Percentiles rank a stretch among this genome's conserved stretches.
Conservation (phyloP, 2,329 filamentous ascomycete species). For the Ciborinia camelliae region DNA sequence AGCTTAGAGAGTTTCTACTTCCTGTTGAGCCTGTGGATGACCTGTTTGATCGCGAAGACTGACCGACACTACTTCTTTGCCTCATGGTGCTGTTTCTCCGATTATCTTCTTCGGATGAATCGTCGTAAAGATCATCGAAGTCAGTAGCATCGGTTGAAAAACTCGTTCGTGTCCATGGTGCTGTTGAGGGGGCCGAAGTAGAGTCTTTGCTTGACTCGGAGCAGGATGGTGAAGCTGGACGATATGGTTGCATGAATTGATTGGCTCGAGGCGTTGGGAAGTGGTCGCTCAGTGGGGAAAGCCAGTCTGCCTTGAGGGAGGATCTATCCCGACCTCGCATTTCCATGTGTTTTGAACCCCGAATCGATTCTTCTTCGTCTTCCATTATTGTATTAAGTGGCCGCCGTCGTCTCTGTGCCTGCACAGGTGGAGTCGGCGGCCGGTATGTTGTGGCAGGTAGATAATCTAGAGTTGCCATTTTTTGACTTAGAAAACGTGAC, state of each 20-base stretch:
- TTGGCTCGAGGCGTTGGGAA: conserved; percentile 70
- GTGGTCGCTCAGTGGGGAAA: conserved; percentile 51
- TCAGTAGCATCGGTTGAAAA: conserved; percentile 63
- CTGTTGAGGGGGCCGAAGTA: conserved; percentile 50
- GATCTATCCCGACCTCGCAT: conserved; percentile 39
- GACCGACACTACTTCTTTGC: conserved; percentile 31
- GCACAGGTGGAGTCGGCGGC: conserved; percentile 48
- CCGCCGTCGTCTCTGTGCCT: conserved; percentile 49
- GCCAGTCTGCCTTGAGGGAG: conserved; percentile 38
- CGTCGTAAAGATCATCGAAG: conserved; percentile 85
- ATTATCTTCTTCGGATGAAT: conserved; percentile 69
- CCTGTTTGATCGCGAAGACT: conserved; percentile 29
- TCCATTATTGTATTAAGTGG: conserved; percentile 64
- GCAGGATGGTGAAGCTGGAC: conserved; percentile 58
- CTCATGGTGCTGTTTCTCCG: conserved; percentile 42
- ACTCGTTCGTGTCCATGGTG: conserved; percentile 61
- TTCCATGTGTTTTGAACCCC: conserved; percentile 35
- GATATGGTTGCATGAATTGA: conserved; percentile 56
- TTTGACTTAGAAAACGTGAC: conserved; percentile 24
- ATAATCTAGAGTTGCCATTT: conserved; percentile 40
- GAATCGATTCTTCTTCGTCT: conserved; percentile 41
- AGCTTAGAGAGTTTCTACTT: conserved; percentile 32
- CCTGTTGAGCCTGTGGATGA: conserved; percentile 29
- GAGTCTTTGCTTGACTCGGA: conserved; percentile 53
- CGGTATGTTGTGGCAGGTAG: conserved; percentile 50